Evolutionary conservation across 192 early-diverging fungal species (phyloP).

Genomic region (Podila horticola): DNA sequence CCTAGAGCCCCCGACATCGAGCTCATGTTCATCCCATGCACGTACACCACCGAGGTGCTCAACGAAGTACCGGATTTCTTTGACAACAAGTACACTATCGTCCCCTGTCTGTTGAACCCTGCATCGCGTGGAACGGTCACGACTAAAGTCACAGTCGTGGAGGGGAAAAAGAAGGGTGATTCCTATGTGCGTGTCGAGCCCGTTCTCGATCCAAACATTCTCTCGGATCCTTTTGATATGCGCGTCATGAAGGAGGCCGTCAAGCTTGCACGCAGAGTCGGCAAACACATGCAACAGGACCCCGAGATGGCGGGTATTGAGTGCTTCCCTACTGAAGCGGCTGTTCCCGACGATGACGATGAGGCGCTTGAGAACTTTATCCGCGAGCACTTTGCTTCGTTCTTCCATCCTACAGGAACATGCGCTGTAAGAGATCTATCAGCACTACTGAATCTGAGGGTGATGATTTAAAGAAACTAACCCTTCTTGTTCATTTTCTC

Average conservation of each 20-base stretch:
- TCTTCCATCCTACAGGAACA: slow-evolving; percentile 14
- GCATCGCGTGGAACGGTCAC: slow-evolving; percentile 9
- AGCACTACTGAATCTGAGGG: too few species aligned
- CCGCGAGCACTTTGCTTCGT: slow-evolving; percentile 5
- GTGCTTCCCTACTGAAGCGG: slow-evolving; percentile 3
- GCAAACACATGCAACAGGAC: slow-evolving; percentile 8
- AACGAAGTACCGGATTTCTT: not conserved
- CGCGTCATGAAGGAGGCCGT: slow-evolving; percentile 12
- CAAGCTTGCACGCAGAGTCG: slow-evolving; percentile 5
- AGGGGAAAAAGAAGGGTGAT: not conserved
- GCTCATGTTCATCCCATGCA: slow-evolving; percentile 11
- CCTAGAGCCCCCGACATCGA: slow-evolving; percentile 24
- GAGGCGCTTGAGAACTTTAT: slow-evolving; percentile 13
- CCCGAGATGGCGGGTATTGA: slow-evolving; percentile 13
- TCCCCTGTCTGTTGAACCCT: slow-evolving; percentile 14
- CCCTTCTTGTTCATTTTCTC: not conserved
- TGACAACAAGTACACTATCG: slow-evolving; percentile 9
- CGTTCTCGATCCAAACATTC: slow-evolving; percentile 9
- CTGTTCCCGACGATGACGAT: slow-evolving; percentile 9
- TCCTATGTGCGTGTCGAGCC: slow-evolving; percentile 4
- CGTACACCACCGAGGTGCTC: not conserved
- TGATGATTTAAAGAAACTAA: not conserved
- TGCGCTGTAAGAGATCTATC: slow-evolving; percentile 8
- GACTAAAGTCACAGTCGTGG: not conserved
- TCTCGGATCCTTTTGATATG: slow-evolving; percentile 21